Conservation (phyloP, 129 eudicot genomes). For the Flaveria ramosissima region DNA sequence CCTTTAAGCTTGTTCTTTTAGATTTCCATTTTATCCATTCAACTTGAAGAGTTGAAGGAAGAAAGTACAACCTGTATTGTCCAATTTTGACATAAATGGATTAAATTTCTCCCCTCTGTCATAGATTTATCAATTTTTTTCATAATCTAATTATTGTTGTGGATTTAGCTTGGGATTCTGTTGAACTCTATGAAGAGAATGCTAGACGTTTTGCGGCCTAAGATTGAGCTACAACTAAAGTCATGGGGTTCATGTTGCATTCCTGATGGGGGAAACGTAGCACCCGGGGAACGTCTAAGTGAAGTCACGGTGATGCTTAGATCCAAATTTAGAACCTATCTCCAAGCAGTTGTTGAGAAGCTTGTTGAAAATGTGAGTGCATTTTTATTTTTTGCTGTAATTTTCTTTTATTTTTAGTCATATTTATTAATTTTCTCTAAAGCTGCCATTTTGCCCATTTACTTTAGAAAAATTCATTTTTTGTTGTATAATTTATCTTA, state of each 20-base stretch:
- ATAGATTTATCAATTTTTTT: background rate
- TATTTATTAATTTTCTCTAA: background rate
- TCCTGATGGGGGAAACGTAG: constrained; percentile 65
- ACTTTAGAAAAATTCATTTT: background rate
- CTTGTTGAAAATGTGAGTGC: constrained; percentile 78
- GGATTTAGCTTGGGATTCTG: constrained; percentile 67
- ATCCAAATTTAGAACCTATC: constrained; percentile 73
- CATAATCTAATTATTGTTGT: background rate
- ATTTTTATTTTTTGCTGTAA: background rate
- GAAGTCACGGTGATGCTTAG: constrained; percentile 89
- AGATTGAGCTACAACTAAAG: constrained; percentile 64
- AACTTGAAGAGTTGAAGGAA: background rate
- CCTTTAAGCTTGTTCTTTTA: background rate
- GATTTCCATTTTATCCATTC: background rate
- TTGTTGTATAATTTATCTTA: background rate
- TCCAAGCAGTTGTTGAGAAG: constrained; percentile 82
- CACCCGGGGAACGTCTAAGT: constrained; percentile 83
- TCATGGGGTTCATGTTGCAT: constrained; percentile 83
- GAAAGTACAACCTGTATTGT: background rate
- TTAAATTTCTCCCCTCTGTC: background rate
- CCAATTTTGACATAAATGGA: constrained; percentile 1
- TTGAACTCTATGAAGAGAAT: constrained; percentile 87
- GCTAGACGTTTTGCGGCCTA: constrained; percentile 75
- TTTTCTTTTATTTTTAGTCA: background rate
- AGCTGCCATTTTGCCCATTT: background rate